Percentiles rank a stretch among this genome's conserved stretches.
Evolutionary conservation across 2,329 filamentous ascomycete species (phyloP).

Genomic region (Microthyrium microscopicum): DNA sequence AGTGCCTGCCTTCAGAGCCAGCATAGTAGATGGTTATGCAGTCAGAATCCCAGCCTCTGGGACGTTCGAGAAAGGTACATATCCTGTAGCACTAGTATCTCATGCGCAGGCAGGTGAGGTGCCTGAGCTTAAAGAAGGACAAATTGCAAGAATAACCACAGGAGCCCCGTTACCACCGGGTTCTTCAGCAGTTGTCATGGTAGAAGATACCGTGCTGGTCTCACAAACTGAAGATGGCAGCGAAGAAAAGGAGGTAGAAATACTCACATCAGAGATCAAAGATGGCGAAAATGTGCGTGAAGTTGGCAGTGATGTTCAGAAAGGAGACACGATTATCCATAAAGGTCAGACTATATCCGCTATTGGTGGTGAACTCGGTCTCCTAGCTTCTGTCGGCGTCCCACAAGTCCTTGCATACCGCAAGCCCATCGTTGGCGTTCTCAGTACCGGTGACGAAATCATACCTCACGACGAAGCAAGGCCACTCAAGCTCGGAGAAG

Average conservation of each 20-base stretch:
- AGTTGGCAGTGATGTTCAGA: slow-evolving; percentile 69
- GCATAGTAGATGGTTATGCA: slow-evolving; percentile 94
- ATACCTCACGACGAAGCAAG: slow-evolving; percentile 52
- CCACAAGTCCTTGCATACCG: slow-evolving; percentile 54
- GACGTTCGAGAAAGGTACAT: slow-evolving; percentile 52
- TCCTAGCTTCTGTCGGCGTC: slow-evolving; percentile 73
- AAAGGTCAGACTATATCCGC: slow-evolving; percentile 72
- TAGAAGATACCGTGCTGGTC: slow-evolving; percentile 74
- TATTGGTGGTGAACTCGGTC: slow-evolving; percentile 77
- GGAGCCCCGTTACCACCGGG: slow-evolving; percentile 80
- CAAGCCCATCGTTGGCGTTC: slow-evolving; percentile 63
- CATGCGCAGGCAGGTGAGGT: slow-evolving; percentile 63
- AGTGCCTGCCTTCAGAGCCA: slow-evolving; percentile 86
- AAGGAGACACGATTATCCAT: slow-evolving; percentile 51
- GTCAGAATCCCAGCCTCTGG: slow-evolving; percentile 9
- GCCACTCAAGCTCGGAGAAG: slow-evolving; percentile 58
- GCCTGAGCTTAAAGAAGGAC: slow-evolving; percentile 48
- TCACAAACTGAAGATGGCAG: slow-evolving; percentile 59
- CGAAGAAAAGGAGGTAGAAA: slow-evolving; percentile 79
- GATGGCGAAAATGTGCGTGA: slow-evolving; percentile 80
- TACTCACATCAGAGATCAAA: slow-evolving; percentile 59
- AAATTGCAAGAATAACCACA: slow-evolving; percentile 83
- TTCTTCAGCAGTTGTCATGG: slow-evolving; percentile 87
- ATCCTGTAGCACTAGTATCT: slow-evolving; percentile 73
- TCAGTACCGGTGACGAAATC: slow-evolving; percentile 93